Evolutionary conservation across 371 early-diverging fungal species (phyloP), one percentile per base, ranked within the genome.

Genomic region (Mucor sp.): DNA sequence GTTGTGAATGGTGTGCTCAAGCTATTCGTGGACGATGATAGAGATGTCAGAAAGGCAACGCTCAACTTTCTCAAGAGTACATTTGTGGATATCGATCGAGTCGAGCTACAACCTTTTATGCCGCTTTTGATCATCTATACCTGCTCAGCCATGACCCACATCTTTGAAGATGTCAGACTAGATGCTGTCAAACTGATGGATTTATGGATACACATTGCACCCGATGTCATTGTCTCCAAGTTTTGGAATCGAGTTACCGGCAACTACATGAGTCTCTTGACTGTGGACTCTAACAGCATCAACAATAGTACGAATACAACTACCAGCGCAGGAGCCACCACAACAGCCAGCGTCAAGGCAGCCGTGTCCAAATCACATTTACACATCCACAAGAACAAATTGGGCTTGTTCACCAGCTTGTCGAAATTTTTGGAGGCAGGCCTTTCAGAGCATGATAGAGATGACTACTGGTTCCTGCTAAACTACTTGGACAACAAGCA

Each of bases 131-230:
- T 93, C 58, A 90, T 93, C 11, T 95, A 91, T 68, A 88, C 91
- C 1, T 91, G 91, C 70, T 92, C 95, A 12, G 96, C 91, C 57
- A 93, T 95, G 91, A 94, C 95, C 6, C 96, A 95, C 74, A 94
- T 97, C 23, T 84, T 87, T 62, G 94, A 95, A 59, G 94, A 93
- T 74, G 87, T 97, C 39, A 82, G 95, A 9, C 73, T 86, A 9
- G 95, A 94, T 74, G 93, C 94, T 2, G 81, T 95, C 23, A 83
- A 88, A 70, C 84, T 94, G 61, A 80, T 94, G 81, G 88, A 92
- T 69, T 59, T 91, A 9, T 93, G 94, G 90, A 80, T 91, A 6
- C 85, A 87, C 0, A 69, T 89, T 2, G 87, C 86, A 23, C 91
- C 91, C 8, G 85, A 85, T 57, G 65, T 86, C 2, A 76, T 88